A percentile compares a stretch with the other conserved stretches of the same genome.
Conservation (phyloP, 2,329 filamentous ascomycete species). For the Dothistroma pini region DNA sequence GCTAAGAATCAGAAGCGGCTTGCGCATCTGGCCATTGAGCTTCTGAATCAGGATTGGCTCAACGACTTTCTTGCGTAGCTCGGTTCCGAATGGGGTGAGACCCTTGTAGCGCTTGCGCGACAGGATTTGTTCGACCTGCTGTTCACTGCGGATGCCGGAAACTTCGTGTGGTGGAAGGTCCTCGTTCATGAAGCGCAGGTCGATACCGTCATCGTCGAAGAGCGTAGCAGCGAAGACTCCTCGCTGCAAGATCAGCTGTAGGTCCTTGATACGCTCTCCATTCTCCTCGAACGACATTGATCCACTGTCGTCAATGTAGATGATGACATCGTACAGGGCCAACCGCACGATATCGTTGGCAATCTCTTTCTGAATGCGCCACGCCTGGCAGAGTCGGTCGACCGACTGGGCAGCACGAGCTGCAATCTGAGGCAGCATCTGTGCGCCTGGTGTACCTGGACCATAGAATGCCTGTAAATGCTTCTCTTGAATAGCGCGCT, state of each 20-base stretch:
- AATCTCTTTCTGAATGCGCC: constrained; percentile 57
- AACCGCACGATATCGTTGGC: constrained; percentile 62
- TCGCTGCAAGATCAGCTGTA: constrained; percentile 60
- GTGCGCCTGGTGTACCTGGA: constrained; percentile 49
- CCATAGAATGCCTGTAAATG: constrained; percentile 57
- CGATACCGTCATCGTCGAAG: constrained; percentile 67
- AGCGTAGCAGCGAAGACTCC: constrained; percentile 63
- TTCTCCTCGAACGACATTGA: constrained; percentile 67
- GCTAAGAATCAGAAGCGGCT: constrained; percentile 62
- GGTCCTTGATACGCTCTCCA: constrained; percentile 63
- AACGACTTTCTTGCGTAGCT: constrained; percentile 60
- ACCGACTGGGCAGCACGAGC: constrained; percentile 49
- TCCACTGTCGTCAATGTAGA: constrained; percentile 66
- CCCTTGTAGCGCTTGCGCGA: constrained; percentile 60
- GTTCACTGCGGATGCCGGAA: constrained; percentile 55
- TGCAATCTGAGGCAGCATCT: constrained; percentile 46
- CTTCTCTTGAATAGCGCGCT: constrained; percentile 58
- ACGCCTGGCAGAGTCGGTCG: constrained; percentile 54
- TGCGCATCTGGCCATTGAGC: constrained; percentile 54
- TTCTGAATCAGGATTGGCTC: constrained; percentile 56
- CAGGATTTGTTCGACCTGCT: constrained; percentile 58
- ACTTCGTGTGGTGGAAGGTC: constrained; percentile 44
- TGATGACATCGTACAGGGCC: constrained; percentile 58
- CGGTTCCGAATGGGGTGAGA: constrained; percentile 63
- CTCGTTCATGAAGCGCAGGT: constrained; percentile 67